A percentile compares a stretch with the other conserved stretches of the same genome.
phyloP scores from a whole-genome alignment of 306 rosid species.

The Geum urbanum region DNA sequence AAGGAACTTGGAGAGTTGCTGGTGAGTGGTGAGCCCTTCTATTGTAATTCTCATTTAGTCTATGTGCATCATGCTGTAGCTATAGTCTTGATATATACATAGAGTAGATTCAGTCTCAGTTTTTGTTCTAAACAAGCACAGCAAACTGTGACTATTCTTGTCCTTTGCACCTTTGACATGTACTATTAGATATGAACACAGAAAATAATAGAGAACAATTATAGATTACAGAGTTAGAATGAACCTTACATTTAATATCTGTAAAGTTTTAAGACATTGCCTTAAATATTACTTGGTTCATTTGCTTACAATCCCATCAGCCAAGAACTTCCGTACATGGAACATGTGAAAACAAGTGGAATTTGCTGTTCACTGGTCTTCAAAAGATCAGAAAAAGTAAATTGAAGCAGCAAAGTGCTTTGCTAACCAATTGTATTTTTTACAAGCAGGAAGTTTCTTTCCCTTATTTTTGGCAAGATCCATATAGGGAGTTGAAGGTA shows the following conservation, averaged over 20 bases:
- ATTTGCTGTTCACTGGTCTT: neutral
- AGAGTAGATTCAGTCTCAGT: no score
- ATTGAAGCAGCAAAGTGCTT: neutral
- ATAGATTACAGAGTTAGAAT: no score
- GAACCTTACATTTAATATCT: no score
- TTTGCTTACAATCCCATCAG: neutral
- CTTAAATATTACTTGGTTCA: neutral
- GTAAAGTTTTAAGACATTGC: neutral
- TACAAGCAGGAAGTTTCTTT: neutral
- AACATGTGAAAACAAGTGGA: no score
- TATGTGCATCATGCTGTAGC: neutral
- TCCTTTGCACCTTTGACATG: no score
- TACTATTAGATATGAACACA: no score
- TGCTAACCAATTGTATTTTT: neutral
- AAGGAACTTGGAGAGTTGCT: conserved; percentile 57
- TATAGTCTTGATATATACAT: neutral
- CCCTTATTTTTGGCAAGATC: neutral
- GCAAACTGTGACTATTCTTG: no score
- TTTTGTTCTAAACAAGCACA: no score
- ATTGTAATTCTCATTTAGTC: neutral
- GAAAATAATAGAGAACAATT: no score
- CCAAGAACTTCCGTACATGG: neutral
- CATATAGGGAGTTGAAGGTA: no score
- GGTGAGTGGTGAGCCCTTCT: conserved; percentile 30
- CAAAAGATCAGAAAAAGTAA: neutral